Evolutionary conservation across 2,329 filamentous ascomycete genomes (phyloP).

Genomic region (Clonostachys byssicola): DNA sequence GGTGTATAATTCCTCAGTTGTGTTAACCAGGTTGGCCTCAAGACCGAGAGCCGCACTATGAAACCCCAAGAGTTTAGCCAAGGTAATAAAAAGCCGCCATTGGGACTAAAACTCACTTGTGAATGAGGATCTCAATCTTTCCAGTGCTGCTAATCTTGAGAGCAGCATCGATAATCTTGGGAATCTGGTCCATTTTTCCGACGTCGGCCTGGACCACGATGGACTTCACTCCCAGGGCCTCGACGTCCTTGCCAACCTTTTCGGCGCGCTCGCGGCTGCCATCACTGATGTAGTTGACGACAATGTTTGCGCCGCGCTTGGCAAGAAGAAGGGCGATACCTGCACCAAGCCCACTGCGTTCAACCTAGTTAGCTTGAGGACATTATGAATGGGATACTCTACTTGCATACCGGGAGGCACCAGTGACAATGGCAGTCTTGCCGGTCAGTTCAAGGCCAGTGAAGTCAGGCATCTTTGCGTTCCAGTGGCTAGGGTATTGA

Average conservation of each 20-base stretch:
- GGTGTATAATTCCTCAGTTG: constrained; percentile 5
- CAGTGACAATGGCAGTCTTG: constrained; percentile 11
- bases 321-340: constrained; percentile 8
- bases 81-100: not conserved
- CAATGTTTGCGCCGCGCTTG: constrained; percentile 10
- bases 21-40: constrained; percentile 9
- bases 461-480: not conserved
- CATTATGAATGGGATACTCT: not conserved
- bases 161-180: constrained; percentile 10
- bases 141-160: constrained; percentile 9
- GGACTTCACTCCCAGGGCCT: constrained; percentile 8
- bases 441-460: constrained; percentile 1
- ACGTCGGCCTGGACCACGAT: constrained; percentile 8
- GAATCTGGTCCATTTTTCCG: constrained; percentile 6
- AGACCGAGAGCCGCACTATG: constrained; percentile 2
- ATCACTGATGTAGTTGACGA: constrained; percentile 10
- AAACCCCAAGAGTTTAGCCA: not conserved
- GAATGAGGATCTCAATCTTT: constrained; percentile 14
- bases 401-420: constrained; percentile 8
- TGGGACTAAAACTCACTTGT: constrained; percentile 8
- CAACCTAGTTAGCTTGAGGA: not conserved
- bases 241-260: constrained; percentile 8
- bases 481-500: too few relatives aligned
- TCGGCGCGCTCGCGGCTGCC: constrained; percentile 8
- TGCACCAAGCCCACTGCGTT: constrained; percentile 9